Base-by-base conservation (phyloP, 306 rosid species). In the Sophora flavescens region DNA sequence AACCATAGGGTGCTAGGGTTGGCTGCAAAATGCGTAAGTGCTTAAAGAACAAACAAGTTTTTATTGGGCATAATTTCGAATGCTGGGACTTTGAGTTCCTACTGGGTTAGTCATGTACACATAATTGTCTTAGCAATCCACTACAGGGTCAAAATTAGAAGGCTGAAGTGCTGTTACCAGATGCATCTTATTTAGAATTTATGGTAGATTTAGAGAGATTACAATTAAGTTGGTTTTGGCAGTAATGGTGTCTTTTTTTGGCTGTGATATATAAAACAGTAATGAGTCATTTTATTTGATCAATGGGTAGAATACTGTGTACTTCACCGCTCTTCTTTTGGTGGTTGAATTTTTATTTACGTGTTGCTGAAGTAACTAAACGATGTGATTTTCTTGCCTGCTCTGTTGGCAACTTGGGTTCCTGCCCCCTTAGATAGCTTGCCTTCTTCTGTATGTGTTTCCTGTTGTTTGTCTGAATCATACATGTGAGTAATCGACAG, bases 331-430 rank as follows among this genome's bases (percentile, higher is more conserved):
- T 16, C 45, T 3, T 60, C 3, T 61, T 61, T 32, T 6, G 11
- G 53, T 17, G 47, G 39, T 63, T 51, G 35, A 26, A 60, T 28
- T 65, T 17, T 59, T 59, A 28, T 14, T 5, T 38, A 6, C 72
- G 14, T 52, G 15, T 38, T 64, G 51, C 45, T 26, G 16, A 52
- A 44, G 10, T 8, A 41, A 11, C 14, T 9, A 44, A 44, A 54
- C n/a, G 61, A 32, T 59, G 14, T n/a, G 2, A 28, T 35, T 32
- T 57, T 67, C 33, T 12, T 45, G 16, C 6, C 35, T 59, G 42
- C 35, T 59, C 50, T 61, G 72, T 39, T 70, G 58, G 71, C 38
- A 61, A 52, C 30, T 58, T 58, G 56, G 59, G 36, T 80, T 74
- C 51, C 64, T 80, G 48, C 67, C 51, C 17, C 28, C 58, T 70